Conservation (phyloP, 345 rosid species). For the Lepidium aucheri region DNA sequence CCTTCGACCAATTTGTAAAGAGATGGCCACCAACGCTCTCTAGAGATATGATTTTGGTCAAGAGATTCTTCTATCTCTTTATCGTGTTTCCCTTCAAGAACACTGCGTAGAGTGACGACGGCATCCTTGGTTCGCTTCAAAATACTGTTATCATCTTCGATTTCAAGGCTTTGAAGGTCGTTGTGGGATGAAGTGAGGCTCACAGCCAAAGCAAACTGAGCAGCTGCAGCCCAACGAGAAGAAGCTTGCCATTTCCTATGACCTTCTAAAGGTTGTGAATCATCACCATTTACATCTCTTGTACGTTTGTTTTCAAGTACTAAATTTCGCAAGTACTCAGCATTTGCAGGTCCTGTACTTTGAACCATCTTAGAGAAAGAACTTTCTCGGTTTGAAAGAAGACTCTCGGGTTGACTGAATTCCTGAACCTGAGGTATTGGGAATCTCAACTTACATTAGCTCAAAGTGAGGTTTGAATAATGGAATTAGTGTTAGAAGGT, state of each 20-base stretch:
- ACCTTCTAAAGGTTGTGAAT: constrained; percentile 44
- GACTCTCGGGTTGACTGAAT: constrained; percentile 68
- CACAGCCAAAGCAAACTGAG: constrained; percentile 60
- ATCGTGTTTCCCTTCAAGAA: constrained; percentile 75
- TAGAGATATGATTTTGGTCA: constrained; percentile 39
- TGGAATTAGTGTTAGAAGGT: neutral
- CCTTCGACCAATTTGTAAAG: constrained; percentile 88
- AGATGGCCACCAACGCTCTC: constrained; percentile 87
- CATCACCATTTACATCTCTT: constrained; percentile 9
- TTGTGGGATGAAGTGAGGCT: constrained; percentile 67
- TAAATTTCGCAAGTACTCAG: constrained; percentile 76
- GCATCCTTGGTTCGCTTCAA: constrained; percentile 75
- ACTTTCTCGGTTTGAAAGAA: constrained; percentile 58
- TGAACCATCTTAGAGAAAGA: constrained; percentile 96
- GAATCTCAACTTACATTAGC: neutral
- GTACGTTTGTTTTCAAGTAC: constrained; percentile 40
- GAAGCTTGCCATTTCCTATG: constrained; percentile 69
- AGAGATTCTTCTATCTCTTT: constrained; percentile 50
- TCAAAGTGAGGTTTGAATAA: neutral
- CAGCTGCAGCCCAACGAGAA: constrained; percentile 83
- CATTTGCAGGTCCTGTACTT: constrained; percentile 94
- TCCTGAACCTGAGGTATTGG: constrained; percentile 62
- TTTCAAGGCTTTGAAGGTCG: constrained; percentile 51
- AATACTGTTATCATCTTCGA: constrained; percentile 45
- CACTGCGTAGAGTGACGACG: constrained; percentile 56